phyloP scores from a whole-genome alignment of 2,329 filamentous ascomycete species.

The Sclerotinia sclerotiorum region DNA sequence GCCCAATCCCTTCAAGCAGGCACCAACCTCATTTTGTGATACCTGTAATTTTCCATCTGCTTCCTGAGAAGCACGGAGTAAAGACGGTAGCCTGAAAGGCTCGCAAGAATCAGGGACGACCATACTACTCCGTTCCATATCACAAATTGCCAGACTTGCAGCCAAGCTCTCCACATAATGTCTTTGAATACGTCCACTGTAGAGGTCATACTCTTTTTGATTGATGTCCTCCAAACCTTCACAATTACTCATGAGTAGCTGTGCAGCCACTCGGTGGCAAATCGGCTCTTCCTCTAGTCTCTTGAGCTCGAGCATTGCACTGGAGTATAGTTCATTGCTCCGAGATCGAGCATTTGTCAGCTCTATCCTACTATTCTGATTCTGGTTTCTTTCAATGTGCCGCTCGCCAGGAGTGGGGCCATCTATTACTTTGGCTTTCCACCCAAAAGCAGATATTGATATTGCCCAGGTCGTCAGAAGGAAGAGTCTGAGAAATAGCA shows the following conservation, averaged over 20 bases:
- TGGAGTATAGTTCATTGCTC: conserved; percentile 38
- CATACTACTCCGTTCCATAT: conserved; percentile 54
- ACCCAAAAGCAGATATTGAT: conserved; percentile 17
- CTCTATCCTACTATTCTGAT: conserved; percentile 26
- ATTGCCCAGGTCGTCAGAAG: background rate
- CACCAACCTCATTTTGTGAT: conserved; percentile 42
- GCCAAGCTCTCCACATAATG: conserved; percentile 57
- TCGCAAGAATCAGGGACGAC: conserved; percentile 52
- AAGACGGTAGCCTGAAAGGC: conserved; percentile 42
- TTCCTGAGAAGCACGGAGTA: conserved; percentile 42
- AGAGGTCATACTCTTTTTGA: conserved; percentile 36
- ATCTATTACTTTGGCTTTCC: conserved; percentile 16
- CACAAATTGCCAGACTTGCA: conserved; percentile 62
- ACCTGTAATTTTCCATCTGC: conserved; percentile 38
- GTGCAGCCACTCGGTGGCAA: conserved; percentile 40
- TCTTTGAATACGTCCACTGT: conserved; percentile 43
- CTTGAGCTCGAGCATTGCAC: conserved; percentile 39
- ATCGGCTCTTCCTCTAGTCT: conserved; percentile 39
- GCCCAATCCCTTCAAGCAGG: conserved; percentile 55
- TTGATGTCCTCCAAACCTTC: conserved; percentile 36
- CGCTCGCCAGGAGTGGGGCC: conserved; percentile 5
- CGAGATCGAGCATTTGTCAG: conserved; percentile 30
- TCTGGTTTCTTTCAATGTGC: background rate
- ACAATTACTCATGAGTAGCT: conserved; percentile 41
- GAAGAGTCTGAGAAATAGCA: background rate